Evolutionary conservation across 2,329 filamentous ascomycete genomes (phyloP).

Genomic region (Fusarium sp.): DNA sequence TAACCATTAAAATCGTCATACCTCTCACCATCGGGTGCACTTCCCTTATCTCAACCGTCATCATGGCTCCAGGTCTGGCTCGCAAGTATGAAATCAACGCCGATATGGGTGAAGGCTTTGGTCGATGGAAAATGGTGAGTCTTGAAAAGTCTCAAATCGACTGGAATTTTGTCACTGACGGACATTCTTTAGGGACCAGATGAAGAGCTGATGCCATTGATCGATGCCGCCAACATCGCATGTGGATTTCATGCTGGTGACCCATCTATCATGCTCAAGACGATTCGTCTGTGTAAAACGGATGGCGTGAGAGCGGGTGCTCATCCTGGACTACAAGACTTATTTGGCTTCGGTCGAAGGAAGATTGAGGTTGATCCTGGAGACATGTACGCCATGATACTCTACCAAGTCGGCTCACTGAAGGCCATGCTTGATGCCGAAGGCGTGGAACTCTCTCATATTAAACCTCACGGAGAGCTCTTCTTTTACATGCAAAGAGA

Average conservation of each 20-base stretch:
- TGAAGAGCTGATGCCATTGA: slow-evolving; percentile 69
- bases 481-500: slow-evolving; percentile 56
- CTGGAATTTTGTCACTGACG: neutral
- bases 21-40: neutral
- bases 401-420: slow-evolving; percentile 74
- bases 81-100: slow-evolving; percentile 22
- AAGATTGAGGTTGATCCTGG: slow-evolving; percentile 70
- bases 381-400: slow-evolving; percentile 67
- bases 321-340: slow-evolving; percentile 74
- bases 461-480: slow-evolving; percentile 72
- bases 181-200: slow-evolving; percentile 55
- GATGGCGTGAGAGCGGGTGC: slow-evolving; percentile 70
- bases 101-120: slow-evolving; percentile 20
- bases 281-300: slow-evolving; percentile 67
- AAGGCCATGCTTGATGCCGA: slow-evolving; percentile 70
- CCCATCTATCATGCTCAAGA: slow-evolving; percentile 73
- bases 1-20: neutral
- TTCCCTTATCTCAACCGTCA: neutral
- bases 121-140: slow-evolving; percentile 16
- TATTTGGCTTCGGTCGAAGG: slow-evolving; percentile 73
- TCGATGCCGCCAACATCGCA: slow-evolving; percentile 73
- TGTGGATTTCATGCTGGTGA: slow-evolving; percentile 72
- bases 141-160: accelerated
- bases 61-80: slow-evolving; percentile 3
- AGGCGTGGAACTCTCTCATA: slow-evolving; percentile 67